Evolutionary conservation across 2,329 filamentous ascomycete genomes (phyloP).

Genomic region (Fusarium humuli): DNA sequence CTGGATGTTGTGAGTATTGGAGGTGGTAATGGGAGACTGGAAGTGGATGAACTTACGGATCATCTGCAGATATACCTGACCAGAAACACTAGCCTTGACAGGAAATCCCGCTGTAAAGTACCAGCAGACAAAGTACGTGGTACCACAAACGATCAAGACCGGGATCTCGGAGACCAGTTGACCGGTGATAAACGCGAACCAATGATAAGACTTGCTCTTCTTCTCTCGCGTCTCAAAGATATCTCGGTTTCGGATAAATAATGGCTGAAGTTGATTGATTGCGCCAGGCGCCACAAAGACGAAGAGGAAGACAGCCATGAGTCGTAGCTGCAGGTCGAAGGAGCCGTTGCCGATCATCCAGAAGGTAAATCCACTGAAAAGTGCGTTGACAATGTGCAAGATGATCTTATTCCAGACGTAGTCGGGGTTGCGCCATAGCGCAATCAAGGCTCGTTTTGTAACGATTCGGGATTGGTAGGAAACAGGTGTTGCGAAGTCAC

Average conservation of each 20-base stretch:
- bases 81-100: slow-evolving; percentile 55
- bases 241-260: slow-evolving; percentile 60
- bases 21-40: not conserved
- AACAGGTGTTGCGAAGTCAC: not conserved
- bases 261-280: slow-evolving; percentile 60
- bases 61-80: slow-evolving; percentile 57
- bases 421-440: slow-evolving; percentile 70
- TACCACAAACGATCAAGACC: slow-evolving; percentile 57
- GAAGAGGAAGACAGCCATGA: slow-evolving; percentile 72
- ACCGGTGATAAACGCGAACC: slow-evolving; percentile 68
- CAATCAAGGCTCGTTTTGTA: not conserved
- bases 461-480: not conserved
- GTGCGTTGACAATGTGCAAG: slow-evolving; percentile 64
- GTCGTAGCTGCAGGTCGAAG: slow-evolving; percentile 63
- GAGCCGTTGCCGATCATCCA: slow-evolving; percentile 67
- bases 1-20: not conserved
- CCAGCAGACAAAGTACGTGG: slow-evolving; percentile 65
- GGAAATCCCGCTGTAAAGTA: slow-evolving; percentile 69
- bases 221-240: slow-evolving; percentile 63
- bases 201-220: slow-evolving; percentile 66
- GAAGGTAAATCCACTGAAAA: slow-evolving; percentile 72
- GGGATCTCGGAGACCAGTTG: slow-evolving; percentile 62
- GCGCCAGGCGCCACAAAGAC: slow-evolving; percentile 70
- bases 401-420: slow-evolving; percentile 74
- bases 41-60: not conserved